Evolutionary conservation across 2,329 filamentous ascomycete species (phyloP).

Genomic region (Xylaria sp.): DNA sequence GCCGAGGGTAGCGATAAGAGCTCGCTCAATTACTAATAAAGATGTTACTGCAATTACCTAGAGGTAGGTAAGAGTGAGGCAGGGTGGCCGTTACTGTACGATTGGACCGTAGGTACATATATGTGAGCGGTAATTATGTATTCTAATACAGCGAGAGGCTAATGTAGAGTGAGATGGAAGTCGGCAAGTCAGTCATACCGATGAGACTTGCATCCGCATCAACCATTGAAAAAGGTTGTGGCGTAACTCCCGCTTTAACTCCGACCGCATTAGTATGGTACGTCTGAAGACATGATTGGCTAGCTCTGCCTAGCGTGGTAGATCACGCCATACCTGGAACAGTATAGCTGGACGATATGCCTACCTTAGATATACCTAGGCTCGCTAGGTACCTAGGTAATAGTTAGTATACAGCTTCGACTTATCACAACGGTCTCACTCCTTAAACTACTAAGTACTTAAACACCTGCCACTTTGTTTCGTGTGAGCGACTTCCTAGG

Average conservation of each 20-base stretch:
- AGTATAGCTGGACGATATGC: not conserved
- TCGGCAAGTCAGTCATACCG: slow-evolving; percentile 30
- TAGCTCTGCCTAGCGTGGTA: not conserved
- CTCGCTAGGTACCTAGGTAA: too few species aligned
- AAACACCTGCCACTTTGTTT: too few species aligned
- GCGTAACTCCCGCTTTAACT: slow-evolving; percentile 28
- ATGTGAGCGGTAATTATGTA: not conserved
- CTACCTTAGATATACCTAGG: too few species aligned
- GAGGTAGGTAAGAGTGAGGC: not conserved
- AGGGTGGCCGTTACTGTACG: not conserved
- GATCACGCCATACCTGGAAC: not conserved
- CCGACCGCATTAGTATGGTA: slow-evolving; percentile 1
- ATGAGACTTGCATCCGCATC: slow-evolving; percentile 9
- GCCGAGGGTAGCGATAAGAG: not conserved
- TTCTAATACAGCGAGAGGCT: not conserved
- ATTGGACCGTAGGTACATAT: not conserved
- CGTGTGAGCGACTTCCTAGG: too few species aligned
- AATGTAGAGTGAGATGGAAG: not conserved
- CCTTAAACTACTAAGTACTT: too few species aligned
- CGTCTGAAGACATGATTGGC: not conserved
- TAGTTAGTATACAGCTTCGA: too few species aligned
- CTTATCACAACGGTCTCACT: too few species aligned
- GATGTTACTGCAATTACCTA: not conserved
- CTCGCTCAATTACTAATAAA: not conserved
- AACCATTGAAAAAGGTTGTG: slow-evolving; percentile 13